Percentiles rank a stretch among this genome's conserved stretches.
Evolutionary conservation across 768 basidiomycete genomes (phyloP).

Genomic region (Tylopilus intermedius): DNA sequence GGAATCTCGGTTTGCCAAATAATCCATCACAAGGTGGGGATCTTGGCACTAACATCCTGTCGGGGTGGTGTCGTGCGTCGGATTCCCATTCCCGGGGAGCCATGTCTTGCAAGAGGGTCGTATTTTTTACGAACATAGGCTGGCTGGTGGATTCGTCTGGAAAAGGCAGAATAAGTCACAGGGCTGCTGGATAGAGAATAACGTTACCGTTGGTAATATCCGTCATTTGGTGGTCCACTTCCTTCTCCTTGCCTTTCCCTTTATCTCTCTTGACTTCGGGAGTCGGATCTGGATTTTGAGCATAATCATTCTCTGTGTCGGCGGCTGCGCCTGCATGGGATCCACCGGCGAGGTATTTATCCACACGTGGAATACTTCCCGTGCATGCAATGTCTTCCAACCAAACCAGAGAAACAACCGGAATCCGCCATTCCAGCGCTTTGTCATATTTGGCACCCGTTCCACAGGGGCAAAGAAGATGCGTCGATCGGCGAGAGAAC

Average conservation of each 20-base stretch:
- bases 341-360: constrained; percentile 31
- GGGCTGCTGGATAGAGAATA: not conserved
- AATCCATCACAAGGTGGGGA: not conserved
- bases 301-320: constrained; percentile 25
- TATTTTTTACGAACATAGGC: constrained; percentile 19
- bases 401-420: constrained; percentile 71
- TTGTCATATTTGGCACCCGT: constrained; percentile 72
- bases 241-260: constrained; percentile 33
- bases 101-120: constrained; percentile 20
- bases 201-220: constrained; percentile 37
- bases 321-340: constrained; percentile 39
- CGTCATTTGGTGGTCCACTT: constrained; percentile 24
- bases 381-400: constrained; percentile 51
- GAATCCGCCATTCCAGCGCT: constrained; percentile 73
- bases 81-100: not conserved
- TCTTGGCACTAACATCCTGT: not conserved
- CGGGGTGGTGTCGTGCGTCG: not conserved
- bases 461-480: constrained; percentile 72
- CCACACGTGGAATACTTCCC: constrained; percentile 42
- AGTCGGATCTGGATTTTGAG: not conserved
- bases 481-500: constrained; percentile 70
- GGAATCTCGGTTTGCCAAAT: constrained; percentile 36
- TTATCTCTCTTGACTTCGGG: constrained; percentile 14
- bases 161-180: not conserved
- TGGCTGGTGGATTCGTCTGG: constrained; percentile 7